Percentiles rank a stretch among this genome's conserved stretches.
These are phyloP conservation scores for Marchantia polymorpha DNA, from an alignment of 225 moss, liverwort and hornwort genomes.

Conservation along the genomic window DNA sequence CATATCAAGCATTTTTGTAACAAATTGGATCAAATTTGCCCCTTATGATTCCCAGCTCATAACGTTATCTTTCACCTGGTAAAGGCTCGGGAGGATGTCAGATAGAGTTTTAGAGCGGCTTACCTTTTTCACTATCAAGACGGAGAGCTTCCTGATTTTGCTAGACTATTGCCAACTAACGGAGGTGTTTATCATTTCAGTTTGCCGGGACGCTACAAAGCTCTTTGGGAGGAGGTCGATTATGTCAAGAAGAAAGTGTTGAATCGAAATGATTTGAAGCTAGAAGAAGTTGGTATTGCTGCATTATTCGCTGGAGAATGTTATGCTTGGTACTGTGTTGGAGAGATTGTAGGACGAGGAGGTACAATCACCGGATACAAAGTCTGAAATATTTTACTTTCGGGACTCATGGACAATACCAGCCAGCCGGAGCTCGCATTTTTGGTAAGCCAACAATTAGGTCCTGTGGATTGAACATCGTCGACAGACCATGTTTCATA, in stretches of 20 bases:
- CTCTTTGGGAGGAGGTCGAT: slow-evolving; percentile 75
- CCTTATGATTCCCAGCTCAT: no score
- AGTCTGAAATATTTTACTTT: slow-evolving; percentile 34
- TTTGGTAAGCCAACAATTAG: slow-evolving; percentile 24
- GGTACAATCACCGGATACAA: slow-evolving; percentile 82
- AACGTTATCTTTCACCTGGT: no score
- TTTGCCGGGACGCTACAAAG: slow-evolving; percentile 72
- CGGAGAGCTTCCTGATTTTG: neutral
- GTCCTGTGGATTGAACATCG: slow-evolving; percentile 19
- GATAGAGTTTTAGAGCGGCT: no score
- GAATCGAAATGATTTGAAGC: slow-evolving; percentile 61
- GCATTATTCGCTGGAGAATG: slow-evolving; percentile 67
- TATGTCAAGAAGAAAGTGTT: slow-evolving; percentile 64
- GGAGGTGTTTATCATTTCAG: slow-evolving; percentile 32
- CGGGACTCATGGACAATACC: slow-evolving; percentile 18
- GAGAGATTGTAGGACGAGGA: slow-evolving; percentile 82
- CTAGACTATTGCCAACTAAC: neutral
- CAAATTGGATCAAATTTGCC: no score
- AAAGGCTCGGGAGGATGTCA: no score
- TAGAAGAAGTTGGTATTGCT: slow-evolving; percentile 68
- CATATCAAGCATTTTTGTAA: no score
- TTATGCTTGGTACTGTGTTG: slow-evolving; percentile 83
- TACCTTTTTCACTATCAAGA: no score
- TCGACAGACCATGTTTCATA: slow-evolving; percentile 8
- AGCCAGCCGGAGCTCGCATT: slow-evolving; percentile 35